Evolutionary conservation across 2,329 filamentous ascomycete genomes (phyloP), one percentile per base, ranked within the genome.

Genomic region (Clarireedia paspali): DNA sequence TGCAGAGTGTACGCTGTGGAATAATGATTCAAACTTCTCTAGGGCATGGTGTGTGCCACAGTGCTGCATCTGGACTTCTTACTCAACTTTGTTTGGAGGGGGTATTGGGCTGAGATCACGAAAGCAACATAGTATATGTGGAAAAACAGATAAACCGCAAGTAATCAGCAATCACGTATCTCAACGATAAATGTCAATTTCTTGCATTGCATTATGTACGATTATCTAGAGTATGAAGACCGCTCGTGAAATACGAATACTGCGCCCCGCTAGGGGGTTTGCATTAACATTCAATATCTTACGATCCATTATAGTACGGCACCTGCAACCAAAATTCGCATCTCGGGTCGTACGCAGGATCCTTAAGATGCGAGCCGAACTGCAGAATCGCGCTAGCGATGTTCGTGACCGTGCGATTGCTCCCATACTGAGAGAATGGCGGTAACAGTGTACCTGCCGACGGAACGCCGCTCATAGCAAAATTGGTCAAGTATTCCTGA

Each of bases 401-500:
- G 2, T 56, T 24, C 38, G 58, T 49, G 2, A 59, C 48, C 5
- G 54, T 59, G 14, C 47, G 30, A 46, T 61, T 57, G 1, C 44
- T 34, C 2, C 53, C 57, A 58, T 66, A 66, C 4, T 38, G 24
- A 3, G 57, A 55, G 39, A 65, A 64, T 17, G 53, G 64, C 3
- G 40, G 24, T 5, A 58, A 56, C 34, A 64, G 62, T 20, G 53
- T 44, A 5, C 56, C 58, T 39, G 64, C 67, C 20, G 45, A 20
- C 15, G 72, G 71, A 45, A 64, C 57, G 0, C 70, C 70, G 1
- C 56, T 65, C 45, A 58, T 57, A 5, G 64, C 68, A 50, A 73
- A 74, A 36, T 61, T 60, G 0, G 66, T 64, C 17, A 74, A 64
- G 57, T 70, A 71, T 23, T 66, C 60, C 55, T 75, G 72, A 42